Base-by-base conservation (phyloP, 2,329 filamentous ascomycete species). In the Paecilomyces sp. region DNA sequence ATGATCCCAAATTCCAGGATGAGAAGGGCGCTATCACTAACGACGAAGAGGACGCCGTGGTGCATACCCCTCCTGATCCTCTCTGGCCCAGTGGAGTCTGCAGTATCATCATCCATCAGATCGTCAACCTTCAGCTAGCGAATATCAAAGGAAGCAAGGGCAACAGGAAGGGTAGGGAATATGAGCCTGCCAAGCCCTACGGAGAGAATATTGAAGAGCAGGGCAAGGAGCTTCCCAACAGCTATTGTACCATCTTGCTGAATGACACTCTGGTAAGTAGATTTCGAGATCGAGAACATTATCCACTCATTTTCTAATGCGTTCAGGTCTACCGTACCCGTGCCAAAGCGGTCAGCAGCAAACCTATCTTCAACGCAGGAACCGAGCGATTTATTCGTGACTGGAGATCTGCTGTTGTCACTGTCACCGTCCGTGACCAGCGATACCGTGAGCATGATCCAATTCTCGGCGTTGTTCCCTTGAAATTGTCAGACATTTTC, bases 331-430 rank as follows among this genome's bases (percentile, higher is more conserved):
- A 97, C 80, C 92, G 93, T 70, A 97, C 93, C n/a, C 86, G 94
- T 69, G 86, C 91, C 36, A 97, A 99, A 80, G 92, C 92, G 3
- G 89, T 96, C 7, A 95, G 90, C 36, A 95, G 91, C 57, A 92
- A 95, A 72, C 94, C 94, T 1, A 97, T 97, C 64, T 97, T 96
- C 82, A 97, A 97, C 67, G 92, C 94, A 2, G 93, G 93, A 61
- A 97, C 92, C 0, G 94, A 99, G 71, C 85, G 89, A 12, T 97
- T 97, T 67, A 80, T 97, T 31, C 88, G 93, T 24, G 93, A 99
- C 70, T 99, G 94, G 94, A 84, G 91, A 63, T 94, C 90, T 18
- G 83, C 85, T 54, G 89, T 97, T 60, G 83, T 96, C 58, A 97
- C 92, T 0, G 82, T 97, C 56, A 90, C 91, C 0, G 92, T 97